phyloP scores from a whole-genome alignment of 2,329 filamentous ascomycete genomes.

The Penicillium sp. region DNA sequence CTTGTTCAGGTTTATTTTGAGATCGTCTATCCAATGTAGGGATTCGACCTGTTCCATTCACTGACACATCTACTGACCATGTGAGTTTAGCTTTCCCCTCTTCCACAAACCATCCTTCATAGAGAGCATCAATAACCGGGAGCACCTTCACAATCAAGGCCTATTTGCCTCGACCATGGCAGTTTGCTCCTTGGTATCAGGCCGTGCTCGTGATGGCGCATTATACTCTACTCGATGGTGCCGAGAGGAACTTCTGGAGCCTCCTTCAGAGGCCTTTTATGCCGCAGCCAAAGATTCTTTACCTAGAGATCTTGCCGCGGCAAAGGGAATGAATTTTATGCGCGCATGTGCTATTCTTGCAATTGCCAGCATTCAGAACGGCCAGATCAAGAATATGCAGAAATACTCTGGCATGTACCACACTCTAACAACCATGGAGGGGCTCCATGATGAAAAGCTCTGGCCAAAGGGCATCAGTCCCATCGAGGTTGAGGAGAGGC shows the following conservation, averaged over 20 bases:
- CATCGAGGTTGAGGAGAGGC: constrained; percentile 50
- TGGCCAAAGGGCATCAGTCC: constrained; percentile 50
- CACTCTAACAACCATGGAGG: constrained; percentile 49
- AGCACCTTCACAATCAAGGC: constrained; percentile 45
- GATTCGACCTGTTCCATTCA: not conserved
- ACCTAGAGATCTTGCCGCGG: constrained; percentile 35
- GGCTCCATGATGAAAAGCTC: constrained; percentile 53
- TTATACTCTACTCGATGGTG: constrained; percentile 39
- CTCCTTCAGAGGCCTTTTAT: constrained; percentile 46
- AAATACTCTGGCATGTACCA: constrained; percentile 52
- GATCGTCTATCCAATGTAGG: constrained; percentile 52
- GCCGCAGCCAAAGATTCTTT: constrained; percentile 44
- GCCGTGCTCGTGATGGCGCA: constrained; percentile 51
- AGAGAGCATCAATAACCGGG: constrained; percentile 39
- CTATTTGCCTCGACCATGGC: constrained; percentile 54
- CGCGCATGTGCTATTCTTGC: constrained; percentile 50
- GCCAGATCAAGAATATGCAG: constrained; percentile 51
- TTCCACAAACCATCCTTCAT: constrained; percentile 50
- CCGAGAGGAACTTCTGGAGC: constrained; percentile 29
- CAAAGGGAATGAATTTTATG: constrained; percentile 38
- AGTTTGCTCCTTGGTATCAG: constrained; percentile 50
- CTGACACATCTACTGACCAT: not conserved
- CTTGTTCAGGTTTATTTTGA: constrained; percentile 54
- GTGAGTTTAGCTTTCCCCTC: constrained; percentile 44
- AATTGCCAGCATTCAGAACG: constrained; percentile 52